phyloP scores from a whole-genome alignment of 148 eudicot genomes.

The Hydrangea macrophylla region DNA sequence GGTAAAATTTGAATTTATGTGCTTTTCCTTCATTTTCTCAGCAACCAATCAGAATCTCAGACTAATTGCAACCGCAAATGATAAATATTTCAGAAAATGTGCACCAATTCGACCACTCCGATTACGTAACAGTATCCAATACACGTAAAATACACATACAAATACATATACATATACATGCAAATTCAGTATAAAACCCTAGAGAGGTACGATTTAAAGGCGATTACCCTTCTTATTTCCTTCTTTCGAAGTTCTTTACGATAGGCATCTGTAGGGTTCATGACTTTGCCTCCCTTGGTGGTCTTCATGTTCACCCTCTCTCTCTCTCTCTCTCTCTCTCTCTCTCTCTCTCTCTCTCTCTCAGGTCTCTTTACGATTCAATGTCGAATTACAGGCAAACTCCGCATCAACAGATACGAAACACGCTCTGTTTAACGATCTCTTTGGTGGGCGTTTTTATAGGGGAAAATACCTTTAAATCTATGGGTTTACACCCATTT shows the following conservation, averaged over 20 bases:
- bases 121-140: background rate
- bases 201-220: background rate
- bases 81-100: background rate
- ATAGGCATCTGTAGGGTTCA: conserved; percentile 97
- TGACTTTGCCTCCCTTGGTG: conserved; percentile 88
- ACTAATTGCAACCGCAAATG: background rate
- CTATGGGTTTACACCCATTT: too few species aligned
- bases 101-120: background rate
- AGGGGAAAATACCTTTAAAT: background rate
- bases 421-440: too few species aligned
- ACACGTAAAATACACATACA: background rate
- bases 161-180: background rate
- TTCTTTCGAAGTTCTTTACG: conserved; percentile 90
- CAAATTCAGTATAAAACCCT: background rate
- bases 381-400: background rate
- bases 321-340: background rate
- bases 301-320: conserved; percentile 75
- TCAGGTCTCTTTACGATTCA: background rate
- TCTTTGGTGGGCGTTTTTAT: background rate
- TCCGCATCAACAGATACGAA: background rate
- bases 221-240: conserved; percentile 75
- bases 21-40: background rate
- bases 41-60: background rate
- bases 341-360: background rate
- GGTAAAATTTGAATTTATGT: background rate